Percentiles rank a stretch among this genome's conserved stretches.
Evolutionary conservation across 2,329 filamentous ascomycete genomes (phyloP).

Genomic region (Metarhizium humberi): DNA sequence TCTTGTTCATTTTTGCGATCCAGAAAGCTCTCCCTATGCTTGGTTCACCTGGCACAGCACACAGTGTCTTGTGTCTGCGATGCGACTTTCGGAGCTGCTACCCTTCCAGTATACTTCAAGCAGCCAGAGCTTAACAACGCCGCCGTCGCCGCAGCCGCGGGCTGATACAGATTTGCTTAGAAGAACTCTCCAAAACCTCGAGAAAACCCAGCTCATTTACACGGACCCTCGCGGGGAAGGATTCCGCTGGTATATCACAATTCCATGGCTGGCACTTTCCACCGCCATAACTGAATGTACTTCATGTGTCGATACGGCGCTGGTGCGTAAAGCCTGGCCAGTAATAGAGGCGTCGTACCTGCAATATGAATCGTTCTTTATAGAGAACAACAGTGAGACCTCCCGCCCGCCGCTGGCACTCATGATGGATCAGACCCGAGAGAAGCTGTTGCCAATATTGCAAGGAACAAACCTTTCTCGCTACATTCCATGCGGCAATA

Average conservation of each 20-base stretch:
- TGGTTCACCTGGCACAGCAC: slow-evolving; percentile 11
- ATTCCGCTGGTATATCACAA: slow-evolving; percentile 7
- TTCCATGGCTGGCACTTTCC: slow-evolving; percentile 8
- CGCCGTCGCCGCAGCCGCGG: background rate
- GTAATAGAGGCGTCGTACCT: slow-evolving; percentile 7
- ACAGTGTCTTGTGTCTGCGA: slow-evolving; percentile 7
- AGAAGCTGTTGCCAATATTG: too few species aligned
- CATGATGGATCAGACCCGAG: too few species aligned
- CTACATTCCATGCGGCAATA: too few species aligned
- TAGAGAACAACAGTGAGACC: background rate
- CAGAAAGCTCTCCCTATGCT: slow-evolving; percentile 6
- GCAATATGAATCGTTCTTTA: slow-evolving; percentile 1
- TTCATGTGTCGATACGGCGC: slow-evolving; percentile 2
- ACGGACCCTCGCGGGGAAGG: slow-evolving; percentile 8
- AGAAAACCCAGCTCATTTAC: slow-evolving; percentile 5
- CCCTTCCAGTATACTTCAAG: background rate
- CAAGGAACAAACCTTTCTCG: too few species aligned
- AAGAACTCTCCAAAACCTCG: slow-evolving; percentile 1
- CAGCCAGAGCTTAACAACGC: background rate
- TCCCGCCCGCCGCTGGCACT: too few species aligned
- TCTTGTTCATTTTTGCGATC: slow-evolving; percentile 9
- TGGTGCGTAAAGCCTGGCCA: slow-evolving; percentile 7
- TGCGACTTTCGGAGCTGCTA: slow-evolving; percentile 3
- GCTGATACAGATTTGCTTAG: slow-evolving; percentile 4
- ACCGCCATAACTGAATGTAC: slow-evolving; percentile 8